Evolutionary conservation across 2,329 filamentous ascomycete genomes (phyloP).

Genomic region (Hysterium pulicare): DNA sequence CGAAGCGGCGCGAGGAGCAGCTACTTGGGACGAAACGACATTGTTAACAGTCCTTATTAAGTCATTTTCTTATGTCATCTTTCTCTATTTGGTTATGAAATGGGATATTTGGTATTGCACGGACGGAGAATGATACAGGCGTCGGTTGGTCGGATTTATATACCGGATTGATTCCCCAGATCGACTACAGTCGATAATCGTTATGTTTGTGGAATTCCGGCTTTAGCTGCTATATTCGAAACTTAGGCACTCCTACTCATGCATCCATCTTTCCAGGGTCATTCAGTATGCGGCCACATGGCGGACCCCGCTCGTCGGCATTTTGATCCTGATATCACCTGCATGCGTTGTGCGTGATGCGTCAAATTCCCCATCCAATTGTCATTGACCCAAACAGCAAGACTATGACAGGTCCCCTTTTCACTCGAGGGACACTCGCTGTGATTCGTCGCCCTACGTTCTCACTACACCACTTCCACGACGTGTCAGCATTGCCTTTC

Average conservation of each 20-base stretch:
- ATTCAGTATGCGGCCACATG: background rate
- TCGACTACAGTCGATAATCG: background rate
- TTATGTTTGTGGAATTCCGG: background rate
- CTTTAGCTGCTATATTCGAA: background rate
- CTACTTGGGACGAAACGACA: conserved; percentile 74
- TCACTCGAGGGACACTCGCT: too few relatives aligned
- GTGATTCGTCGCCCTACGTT: background rate
- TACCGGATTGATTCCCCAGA: background rate
- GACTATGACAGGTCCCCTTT: too few relatives aligned
- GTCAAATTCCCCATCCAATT: too few relatives aligned
- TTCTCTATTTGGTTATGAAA: background rate
- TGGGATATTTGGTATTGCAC: background rate
- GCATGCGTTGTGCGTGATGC: too few relatives aligned
- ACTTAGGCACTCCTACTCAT: background rate
- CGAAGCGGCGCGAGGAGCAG: conserved; percentile 51
- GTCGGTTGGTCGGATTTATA: background rate
- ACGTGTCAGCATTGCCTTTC: too few relatives aligned
- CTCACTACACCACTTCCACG: background rate
- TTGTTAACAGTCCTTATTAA: conserved; percentile 71
- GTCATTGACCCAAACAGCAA: too few relatives aligned
- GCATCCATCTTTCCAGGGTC: background rate
- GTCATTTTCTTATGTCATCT: background rate
- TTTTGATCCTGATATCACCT: background rate
- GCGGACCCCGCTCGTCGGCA: background rate
- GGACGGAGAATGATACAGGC: too few relatives aligned